These are phyloP conservation scores for Eutypa lata DNA, from an alignment of 2,329 filamentous ascomycete species.

Conservation along the genomic window DNA sequence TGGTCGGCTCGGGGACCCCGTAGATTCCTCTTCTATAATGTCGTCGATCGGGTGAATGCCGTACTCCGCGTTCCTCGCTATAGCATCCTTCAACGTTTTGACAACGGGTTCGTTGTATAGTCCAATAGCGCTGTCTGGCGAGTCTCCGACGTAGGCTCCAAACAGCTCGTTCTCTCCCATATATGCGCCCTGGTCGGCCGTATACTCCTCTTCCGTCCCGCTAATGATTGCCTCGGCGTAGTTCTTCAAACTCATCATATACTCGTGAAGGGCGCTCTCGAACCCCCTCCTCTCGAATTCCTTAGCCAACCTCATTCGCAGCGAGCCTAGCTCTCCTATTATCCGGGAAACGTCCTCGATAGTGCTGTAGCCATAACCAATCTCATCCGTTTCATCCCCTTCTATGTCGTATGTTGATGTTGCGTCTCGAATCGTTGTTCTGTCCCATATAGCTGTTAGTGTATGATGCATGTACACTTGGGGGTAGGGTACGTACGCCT, in stretches of 20 bases:
- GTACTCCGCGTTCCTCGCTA: slow-evolving; percentile 16
- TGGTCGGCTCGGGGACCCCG: slow-evolving; percentile 24
- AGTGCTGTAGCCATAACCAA: slow-evolving; percentile 19
- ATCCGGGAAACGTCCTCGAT: slow-evolving; percentile 31
- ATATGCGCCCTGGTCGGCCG: slow-evolving; percentile 21
- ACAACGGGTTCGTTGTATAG: slow-evolving; percentile 26
- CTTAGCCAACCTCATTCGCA: slow-evolving; percentile 28
- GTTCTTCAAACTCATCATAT: slow-evolving; percentile 67
- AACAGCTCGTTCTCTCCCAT: slow-evolving; percentile 22
- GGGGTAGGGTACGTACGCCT: slow-evolving; percentile 28
- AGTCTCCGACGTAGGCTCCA: slow-evolving; percentile 32
- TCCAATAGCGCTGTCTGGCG: slow-evolving; percentile 40
- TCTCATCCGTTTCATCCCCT: slow-evolving; percentile 18
- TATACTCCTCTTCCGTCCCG: slow-evolving; percentile 17
- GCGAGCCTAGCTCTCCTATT: slow-evolving; percentile 31
- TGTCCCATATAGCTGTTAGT: slow-evolving; percentile 13
- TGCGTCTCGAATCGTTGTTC: slow-evolving; percentile 23
- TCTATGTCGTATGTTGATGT: slow-evolving; percentile 14
- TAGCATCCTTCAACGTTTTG: slow-evolving; percentile 12
- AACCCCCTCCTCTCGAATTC: slow-evolving; percentile 63
- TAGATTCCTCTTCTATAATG: slow-evolving; percentile 17
- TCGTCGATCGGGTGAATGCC: slow-evolving; percentile 26
- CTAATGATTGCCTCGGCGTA: slow-evolving; percentile 42
- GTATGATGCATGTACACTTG: background rate
- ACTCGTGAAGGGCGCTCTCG: slow-evolving; percentile 64